Base-by-base conservation (phyloP, 2,329 filamentous ascomycete species). In the Sporothrix humicola region DNA sequence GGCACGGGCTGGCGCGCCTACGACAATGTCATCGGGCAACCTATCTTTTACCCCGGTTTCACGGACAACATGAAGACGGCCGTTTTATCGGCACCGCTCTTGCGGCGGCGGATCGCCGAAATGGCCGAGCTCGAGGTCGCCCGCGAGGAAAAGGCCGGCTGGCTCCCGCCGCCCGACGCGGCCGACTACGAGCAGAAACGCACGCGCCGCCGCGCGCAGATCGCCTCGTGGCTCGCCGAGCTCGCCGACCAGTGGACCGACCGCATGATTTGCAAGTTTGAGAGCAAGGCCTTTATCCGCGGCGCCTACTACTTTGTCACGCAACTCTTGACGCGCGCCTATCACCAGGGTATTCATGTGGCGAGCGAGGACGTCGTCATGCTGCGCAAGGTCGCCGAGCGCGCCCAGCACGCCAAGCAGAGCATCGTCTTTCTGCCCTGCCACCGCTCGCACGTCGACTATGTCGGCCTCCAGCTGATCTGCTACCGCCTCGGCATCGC, bases 221-320 rank as follows among this genome's bases (percentile, higher is more conserved):
- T 98, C 73, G 90, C 94, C 79, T 85, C 86, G 52, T 91, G 91
- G 73, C 84, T 99, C 63, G 87, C 90, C 72, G 91, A 97, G 79
- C 91, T 98, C 4, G 92, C 93, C 3, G 93, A 96, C 76, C 91
- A 92, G 77, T 91, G 96, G 88, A 93, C 94, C 31, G 94, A 97
- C 79, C 90, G 92, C 76, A 98, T 99, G 96, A 98, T 99, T 75
- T 98, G 95, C 88, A 99, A 99, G 83, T 95, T 98, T 87, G 96
- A 99, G 82, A 97, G 92, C 85, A 97, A 95, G 80, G 85, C 89
- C 1, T 98, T 98, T 79, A 97, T 99, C 77, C 87, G 96, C 68
- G 90, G 93, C 31, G 95, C 96, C 65, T 98, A 98, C 81, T 99
- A 98, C 81, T 80, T 97, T 54, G 87, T 86, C 66, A 97, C 95